These are phyloP conservation scores for Firmiana major DNA, from an alignment of 345 rosid genomes.

Conservation along the genomic window DNA sequence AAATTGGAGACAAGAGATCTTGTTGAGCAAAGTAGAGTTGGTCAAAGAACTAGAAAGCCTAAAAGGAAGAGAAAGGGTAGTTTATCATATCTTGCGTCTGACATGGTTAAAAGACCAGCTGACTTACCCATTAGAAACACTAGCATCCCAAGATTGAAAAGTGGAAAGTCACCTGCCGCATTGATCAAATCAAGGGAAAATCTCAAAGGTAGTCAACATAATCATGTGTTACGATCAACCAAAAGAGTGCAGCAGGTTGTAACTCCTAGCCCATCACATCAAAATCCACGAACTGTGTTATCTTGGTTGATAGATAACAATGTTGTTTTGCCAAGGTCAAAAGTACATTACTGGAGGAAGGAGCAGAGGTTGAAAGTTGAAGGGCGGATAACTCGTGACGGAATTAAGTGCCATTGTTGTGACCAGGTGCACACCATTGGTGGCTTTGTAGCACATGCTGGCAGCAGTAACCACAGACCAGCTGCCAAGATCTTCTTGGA, in stretches of 20 bases:
- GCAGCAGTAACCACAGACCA: constrained; percentile 35
- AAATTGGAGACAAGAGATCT: not conserved
- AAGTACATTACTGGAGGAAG: constrained; percentile 39
- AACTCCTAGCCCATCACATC: constrained; percentile 33
- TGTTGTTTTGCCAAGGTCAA: constrained; percentile 53
- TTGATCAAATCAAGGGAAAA: constrained; percentile 3
- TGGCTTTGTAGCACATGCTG: constrained; percentile 57
- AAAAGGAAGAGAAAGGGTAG: constrained; percentile 26
- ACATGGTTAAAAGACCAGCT: constrained; percentile 10
- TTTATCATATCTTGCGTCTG: constrained; percentile 2
- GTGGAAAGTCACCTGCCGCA: constrained; percentile 6
- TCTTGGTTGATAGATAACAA: constrained; percentile 76
- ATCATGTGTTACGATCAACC: constrained; percentile 37
- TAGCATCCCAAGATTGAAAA: constrained; percentile 6
- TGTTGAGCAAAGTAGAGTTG: not conserved
- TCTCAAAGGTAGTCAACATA: constrained; percentile 1
- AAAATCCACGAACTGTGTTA: constrained; percentile 47
- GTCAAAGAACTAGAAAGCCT: constrained; percentile 20
- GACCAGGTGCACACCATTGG: constrained; percentile 37
- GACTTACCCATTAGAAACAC: constrained; percentile 15
- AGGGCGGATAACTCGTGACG: constrained; percentile 61
- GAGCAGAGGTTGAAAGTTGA: constrained; percentile 28
- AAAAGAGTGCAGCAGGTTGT: constrained; percentile 46
- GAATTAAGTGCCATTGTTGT: constrained; percentile 76
- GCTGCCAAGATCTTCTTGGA: constrained; percentile 56